Evolutionary conservation across 2,329 filamentous ascomycete genomes (phyloP), one percentile per base, ranked within the genome.

Genomic region (Epichloe bromicola): DNA sequence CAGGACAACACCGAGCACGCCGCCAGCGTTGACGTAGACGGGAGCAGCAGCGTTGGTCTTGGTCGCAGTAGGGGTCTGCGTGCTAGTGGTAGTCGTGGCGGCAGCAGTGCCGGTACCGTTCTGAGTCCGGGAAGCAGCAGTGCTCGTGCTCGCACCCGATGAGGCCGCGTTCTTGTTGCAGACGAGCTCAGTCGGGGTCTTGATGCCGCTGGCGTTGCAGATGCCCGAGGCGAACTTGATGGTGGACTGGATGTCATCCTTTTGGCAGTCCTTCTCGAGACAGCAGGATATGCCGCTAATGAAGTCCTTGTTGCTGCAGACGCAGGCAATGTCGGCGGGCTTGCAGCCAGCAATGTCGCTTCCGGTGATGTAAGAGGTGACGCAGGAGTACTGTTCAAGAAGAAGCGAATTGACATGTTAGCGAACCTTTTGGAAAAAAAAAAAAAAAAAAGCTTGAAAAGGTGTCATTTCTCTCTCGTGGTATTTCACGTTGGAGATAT

Each of bases 231-330:
- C 70, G 56, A 62, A 70, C 42, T 58, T 49, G 53, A 72, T 63
- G 46, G 70, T 67, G 1, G 56, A 53, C 1, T 59, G 53, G 54
- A 67, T 64, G 38, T 66, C 67, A 4, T 56, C 47, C 10, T 55
- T 55, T 55, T 62, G 57, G 60, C 70, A 73, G 43, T 54, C 56
- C 36, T 59, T 58, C 41, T 59, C 58, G 48, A 73, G 61, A 56
- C 70, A 72, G 65, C 70, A 73, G 48, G 70, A 67, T 46, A 72
- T 70, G 55, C 56, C 57, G 54, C 58, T 54, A 51, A 73, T 61
- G 64, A 72, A 72, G 42, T 62, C 50, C 45, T 57, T 46, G 63
- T 70, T 70, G 58, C 57, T 60, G 64, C 70, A 73, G 58, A 72
- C 63, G 60, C 70, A 73, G 49, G 56, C 59, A 53, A 70, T 60